Evolutionary conservation across 73 alveolate species (phyloP), one percentile per base, ranked within the genome.

Genomic region (Loxodes magnus): DNA sequence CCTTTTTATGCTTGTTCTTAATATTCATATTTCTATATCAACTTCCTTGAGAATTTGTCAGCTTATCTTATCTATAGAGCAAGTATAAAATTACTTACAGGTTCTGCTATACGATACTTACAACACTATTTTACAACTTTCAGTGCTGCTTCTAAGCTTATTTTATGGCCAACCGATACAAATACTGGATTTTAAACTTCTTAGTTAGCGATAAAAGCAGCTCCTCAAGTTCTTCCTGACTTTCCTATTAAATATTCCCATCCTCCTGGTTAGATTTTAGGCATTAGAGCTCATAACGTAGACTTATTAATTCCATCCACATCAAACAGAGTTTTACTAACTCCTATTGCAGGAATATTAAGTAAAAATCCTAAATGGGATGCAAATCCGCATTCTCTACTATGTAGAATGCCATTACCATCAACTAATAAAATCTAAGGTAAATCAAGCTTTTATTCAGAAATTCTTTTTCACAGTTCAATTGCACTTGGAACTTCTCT

Each of bases 401-500:
- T 68, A 73, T 92, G 99, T n/a, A 88, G 71, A 46, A 88, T 71
- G 3, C 98, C 98, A 72, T 91, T 91, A 43, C 98, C 98, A 64
- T 91, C 97, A 0, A 84, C 95, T 43, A 92, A 49, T 9, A 92
- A 46, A 25, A 85, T 90, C 64, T 92, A 82, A 0, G 99, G 99
- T 51, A 63, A 29, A 39, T 67, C 51, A 37, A 86, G 77, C 0
- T 91, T 86, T 0, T 67, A 9, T 44, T 92, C 56, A 56, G 84
- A 66, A 38, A 92, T 67, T 25, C 60, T 56, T 12, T 69, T 72
- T 53, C 71, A 76, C n/a, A n/a, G n/a, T n/a, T n/a, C n/a, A n/a
- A n/a, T n/a, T n/a, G n/a, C n/a, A 35, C 63, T 88, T 4, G 92
- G 88, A 4, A 83, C 96, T 71, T 92, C 99, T 64, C 95, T 84